Evolutionary conservation across 169 alveolate genomes (phyloP), one percentile per base, ranked within the genome.

Genomic region (Plasmodium inui): DNA sequence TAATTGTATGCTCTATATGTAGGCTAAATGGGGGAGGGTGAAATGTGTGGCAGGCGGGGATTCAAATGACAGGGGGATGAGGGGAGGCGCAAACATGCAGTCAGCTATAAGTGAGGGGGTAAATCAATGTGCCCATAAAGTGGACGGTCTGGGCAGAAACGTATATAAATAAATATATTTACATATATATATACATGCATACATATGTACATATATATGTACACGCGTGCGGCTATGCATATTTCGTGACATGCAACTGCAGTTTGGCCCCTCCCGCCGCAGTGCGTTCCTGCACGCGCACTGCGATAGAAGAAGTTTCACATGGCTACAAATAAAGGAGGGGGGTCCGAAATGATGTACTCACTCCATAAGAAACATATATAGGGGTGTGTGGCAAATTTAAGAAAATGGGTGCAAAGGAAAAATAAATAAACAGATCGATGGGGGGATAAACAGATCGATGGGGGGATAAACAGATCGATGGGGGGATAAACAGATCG

Each of bases 221-320:
- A n/a, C 41, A 82, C 72, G 1, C 72, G 30, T 34, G 41, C 1
- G 26, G 41, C 14, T 44, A 76, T 19, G 55, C 30, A 76, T 17
- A 76, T 22, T 26, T 67, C 37, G 30, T 28, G 76, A 50, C 71
- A 41, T 46, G 46, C 73, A 55, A 19, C 46, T 89, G 71, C 73
- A 89, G 70, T 37, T 80, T 19, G 80, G 67, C 91, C 61, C 79
- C 81, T 89, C 94, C 81, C 57, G 82, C 41, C 73, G 94, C 94
- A 89, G 94, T 89, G 94, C 94, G 94, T 79, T 89, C 80, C 72
- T 61, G 71, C 90, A 89, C 89, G 83, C 94, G 86, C 94, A 89
- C 94, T 70, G 94, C 83, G 82, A 53, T 70, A 53, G 73, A 79
- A 89, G 82, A 61, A 57, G 83, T 76, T 78, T 89, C 94, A 89